phyloP scores from a whole-genome alignment of 768 basidiomycete species.

The Postia placenta region DNA sequence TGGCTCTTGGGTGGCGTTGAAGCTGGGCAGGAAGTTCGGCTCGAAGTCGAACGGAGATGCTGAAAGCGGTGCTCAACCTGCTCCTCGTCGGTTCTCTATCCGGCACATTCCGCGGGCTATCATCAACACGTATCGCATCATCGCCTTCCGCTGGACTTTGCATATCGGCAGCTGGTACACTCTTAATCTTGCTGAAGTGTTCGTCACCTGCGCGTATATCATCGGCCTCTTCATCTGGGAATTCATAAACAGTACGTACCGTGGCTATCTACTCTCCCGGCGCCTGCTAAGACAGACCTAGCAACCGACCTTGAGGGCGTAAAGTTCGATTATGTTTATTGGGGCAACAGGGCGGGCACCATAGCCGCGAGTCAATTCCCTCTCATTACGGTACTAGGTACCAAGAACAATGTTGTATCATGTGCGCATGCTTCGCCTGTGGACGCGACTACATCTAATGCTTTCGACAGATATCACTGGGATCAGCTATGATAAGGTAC shows the following conservation, averaged over 20 bases:
- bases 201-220: conserved; percentile 30
- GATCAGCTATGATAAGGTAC: conserved; percentile 40
- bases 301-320: conserved; percentile 19
- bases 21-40: neutral
- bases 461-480: conserved; percentile 40
- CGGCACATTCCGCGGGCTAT: conserved; percentile 19
- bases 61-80: conserved; percentile 1
- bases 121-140: conserved; percentile 24
- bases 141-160: conserved; percentile 26
- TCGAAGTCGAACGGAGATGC: neutral
- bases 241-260: conserved; percentile 22
- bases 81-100: conserved; percentile 10
- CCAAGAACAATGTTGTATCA: conserved; percentile 52
- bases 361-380: conserved; percentile 46
- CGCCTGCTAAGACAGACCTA: conserved; percentile 3
- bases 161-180: conserved; percentile 25
- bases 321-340: conserved; percentile 19
- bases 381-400: conserved; percentile 50
- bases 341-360: conserved; percentile 32
- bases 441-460: neutral
- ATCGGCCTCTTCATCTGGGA: conserved; percentile 23
- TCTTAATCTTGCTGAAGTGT: conserved; percentile 32
- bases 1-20: conserved; percentile 13
- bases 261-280: neutral
- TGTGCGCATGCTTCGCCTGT: conserved; percentile 19